Evolutionary conservation across 768 basidiomycete genomes (phyloP).

Genomic region (Infundibulicybe gibba): DNA sequence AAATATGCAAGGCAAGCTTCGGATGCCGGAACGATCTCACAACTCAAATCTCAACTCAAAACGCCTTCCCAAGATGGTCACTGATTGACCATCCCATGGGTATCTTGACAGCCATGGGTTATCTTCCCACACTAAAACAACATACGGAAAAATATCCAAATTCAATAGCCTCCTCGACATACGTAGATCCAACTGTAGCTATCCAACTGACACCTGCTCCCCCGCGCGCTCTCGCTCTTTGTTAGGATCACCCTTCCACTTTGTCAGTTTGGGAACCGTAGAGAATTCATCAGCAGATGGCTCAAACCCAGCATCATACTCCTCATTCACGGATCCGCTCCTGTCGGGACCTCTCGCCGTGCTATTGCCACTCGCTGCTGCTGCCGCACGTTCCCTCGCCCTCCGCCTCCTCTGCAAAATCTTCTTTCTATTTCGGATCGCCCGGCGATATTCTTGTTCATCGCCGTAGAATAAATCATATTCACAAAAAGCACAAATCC

Average conservation of each 20-base stretch:
- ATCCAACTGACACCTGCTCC: slow-evolving; percentile 6
- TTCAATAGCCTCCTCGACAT: neutral
- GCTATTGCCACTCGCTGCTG: slow-evolving; percentile 32
- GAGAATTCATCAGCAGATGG: slow-evolving; percentile 10
- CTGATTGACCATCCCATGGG: too few relatives aligned
- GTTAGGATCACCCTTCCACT: slow-evolving; percentile 15
- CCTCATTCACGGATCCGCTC: slow-evolving; percentile 15
- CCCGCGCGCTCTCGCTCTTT: slow-evolving; percentile 14
- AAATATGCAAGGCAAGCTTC: neutral
- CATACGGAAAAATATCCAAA: neutral
- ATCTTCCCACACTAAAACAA: too few relatives aligned
- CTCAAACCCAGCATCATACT: slow-evolving; percentile 23
- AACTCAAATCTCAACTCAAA: too few relatives aligned
- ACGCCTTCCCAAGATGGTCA: too few relatives aligned
- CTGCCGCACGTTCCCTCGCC: slow-evolving; percentile 69
- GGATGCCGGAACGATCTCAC: neutral
- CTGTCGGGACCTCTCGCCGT: slow-evolving; percentile 18
- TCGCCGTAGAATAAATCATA: slow-evolving; percentile 91
- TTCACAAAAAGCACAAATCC: slow-evolving; percentile 94
- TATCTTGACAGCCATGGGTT: too few relatives aligned
- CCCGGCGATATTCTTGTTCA: slow-evolving; percentile 58
- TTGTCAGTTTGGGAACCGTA: slow-evolving; percentile 12
- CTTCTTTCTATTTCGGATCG: slow-evolving; percentile 72
- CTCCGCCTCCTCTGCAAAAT: slow-evolving; percentile 67
- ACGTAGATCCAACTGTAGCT: neutral